Percentiles rank a stretch among this genome's conserved stretches.
These are phyloP conservation scores for Sporobolomyces phaffii DNA, from an alignment of 768 basidiomycete species.

Conservation along the genomic window DNA sequence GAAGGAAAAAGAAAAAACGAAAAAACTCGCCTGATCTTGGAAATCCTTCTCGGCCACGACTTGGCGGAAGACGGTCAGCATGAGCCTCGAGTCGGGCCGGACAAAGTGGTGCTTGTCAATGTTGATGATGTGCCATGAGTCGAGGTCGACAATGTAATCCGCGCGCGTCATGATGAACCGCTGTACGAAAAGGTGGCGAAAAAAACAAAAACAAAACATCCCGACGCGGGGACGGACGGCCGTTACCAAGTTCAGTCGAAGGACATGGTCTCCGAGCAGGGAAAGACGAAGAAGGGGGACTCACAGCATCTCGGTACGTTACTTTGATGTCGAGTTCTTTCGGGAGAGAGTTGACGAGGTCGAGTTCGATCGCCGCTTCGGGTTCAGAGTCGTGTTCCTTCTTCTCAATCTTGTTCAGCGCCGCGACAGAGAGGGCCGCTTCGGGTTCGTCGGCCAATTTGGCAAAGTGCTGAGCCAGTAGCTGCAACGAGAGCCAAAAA, in stretches of 20 bases:
- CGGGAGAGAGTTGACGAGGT: slow-evolving; percentile 59
- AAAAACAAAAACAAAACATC: not conserved
- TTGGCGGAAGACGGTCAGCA: slow-evolving; percentile 64
- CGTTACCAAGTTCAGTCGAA: no score
- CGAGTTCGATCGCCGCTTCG: slow-evolving; percentile 46
- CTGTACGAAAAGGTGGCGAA: not conserved
- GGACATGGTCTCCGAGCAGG: no score
- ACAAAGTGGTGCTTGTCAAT: slow-evolving; percentile 62
- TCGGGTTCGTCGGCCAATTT: slow-evolving; percentile 6
- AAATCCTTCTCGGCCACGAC: slow-evolving; percentile 71
- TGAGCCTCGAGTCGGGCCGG: slow-evolving; percentile 70
- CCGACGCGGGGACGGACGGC: not conserved
- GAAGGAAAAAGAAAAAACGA: not conserved
- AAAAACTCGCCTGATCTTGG: slow-evolving; percentile 52
- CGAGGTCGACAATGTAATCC: slow-evolving; percentile 68
- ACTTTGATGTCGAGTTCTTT: slow-evolving; percentile 50
- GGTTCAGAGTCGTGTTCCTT: slow-evolving; percentile 45
- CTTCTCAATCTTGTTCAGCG: slow-evolving; percentile 58
- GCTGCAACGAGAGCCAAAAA: slow-evolving; percentile 15
- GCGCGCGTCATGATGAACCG: slow-evolving; percentile 76
- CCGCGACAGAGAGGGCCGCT: slow-evolving; percentile 49
- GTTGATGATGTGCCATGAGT: slow-evolving; percentile 48
- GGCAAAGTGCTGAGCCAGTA: slow-evolving; percentile 41
- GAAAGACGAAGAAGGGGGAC: no score
- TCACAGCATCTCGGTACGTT: slow-evolving; percentile 26